Percentiles rank a stretch among this genome's conserved stretches.
Evolutionary conservation across 805 yeast genomes (phyloP).

Genomic region (Candida oleophila): DNA sequence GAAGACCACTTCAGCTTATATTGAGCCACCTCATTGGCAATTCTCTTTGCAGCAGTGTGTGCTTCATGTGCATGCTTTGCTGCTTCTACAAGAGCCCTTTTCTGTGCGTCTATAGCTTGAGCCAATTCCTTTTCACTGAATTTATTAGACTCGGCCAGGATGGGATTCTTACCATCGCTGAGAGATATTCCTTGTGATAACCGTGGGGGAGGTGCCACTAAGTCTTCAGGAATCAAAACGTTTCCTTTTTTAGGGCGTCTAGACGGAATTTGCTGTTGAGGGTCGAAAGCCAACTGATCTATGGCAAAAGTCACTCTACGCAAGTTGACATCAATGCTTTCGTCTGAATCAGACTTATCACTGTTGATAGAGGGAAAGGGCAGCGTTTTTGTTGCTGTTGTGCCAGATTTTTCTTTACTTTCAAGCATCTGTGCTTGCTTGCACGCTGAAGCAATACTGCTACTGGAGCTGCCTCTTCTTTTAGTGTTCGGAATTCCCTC

Average conservation of each 20-base stretch:
- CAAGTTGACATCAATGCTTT: conserved; percentile 21
- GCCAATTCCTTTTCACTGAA: conserved; percentile 49
- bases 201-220: conserved; percentile 59
- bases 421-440: not conserved
- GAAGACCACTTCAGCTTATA: conserved; percentile 27
- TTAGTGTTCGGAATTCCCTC: conserved; percentile 17
- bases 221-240: conserved; percentile 61
- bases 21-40: conserved; percentile 61
- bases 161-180: conserved; percentile 28
- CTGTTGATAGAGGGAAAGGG: not conserved
- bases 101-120: conserved; percentile 60
- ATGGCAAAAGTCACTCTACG: conserved; percentile 76
- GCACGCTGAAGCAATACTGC: not conserved
- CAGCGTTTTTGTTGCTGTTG: not conserved
- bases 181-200: conserved; percentile 68
- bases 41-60: conserved; percentile 64
- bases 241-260: conserved; percentile 54
- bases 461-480: conserved; percentile 10
- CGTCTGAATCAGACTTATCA: conserved; percentile 21
- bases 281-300: conserved; percentile 71
- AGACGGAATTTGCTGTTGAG: conserved; percentile 66
- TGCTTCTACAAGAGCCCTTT: conserved; percentile 55
- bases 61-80: conserved; percentile 77
- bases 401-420: too few relatives aligned
- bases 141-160: conserved; percentile 19